Conservation (phyloP, 164 flowering plant species). For the Tinospora cordifolia region DNA sequence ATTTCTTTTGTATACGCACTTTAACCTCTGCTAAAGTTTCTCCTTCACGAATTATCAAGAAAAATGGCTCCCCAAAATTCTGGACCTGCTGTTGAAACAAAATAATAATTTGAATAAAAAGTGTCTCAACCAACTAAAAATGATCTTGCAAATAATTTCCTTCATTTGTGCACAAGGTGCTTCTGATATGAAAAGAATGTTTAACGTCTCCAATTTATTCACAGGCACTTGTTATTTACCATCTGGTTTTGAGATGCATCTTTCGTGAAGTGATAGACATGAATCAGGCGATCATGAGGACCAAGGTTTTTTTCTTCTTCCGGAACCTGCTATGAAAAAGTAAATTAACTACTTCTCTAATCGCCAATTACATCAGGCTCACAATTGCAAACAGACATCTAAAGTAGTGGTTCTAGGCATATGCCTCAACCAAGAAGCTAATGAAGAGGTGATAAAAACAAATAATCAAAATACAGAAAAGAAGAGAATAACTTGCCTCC, state of each 20-base stretch:
- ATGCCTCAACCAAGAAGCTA: background rate
- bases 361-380: background rate
- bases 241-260: slow-evolving; percentile 78
- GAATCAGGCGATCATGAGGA: slow-evolving; percentile 84
- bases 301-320: slow-evolving; percentile 96
- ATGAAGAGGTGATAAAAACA: background rate
- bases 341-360: background rate
- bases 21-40: slow-evolving; percentile 88
- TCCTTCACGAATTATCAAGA: slow-evolving; percentile 85
- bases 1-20: slow-evolving; percentile 74
- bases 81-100: slow-evolving; percentile 66
- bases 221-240: slow-evolving; percentile 28
- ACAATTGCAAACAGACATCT: background rate
- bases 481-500: slow-evolving; percentile 41
- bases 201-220: background rate
- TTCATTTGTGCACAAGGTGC: background rate
- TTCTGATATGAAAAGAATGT: background rate
- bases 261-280: slow-evolving; percentile 90
- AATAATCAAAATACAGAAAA: background rate
- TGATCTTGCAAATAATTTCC: background rate
- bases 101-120: background rate
- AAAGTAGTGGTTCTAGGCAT: background rate
- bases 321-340: slow-evolving; percentile 55
- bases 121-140: background rate
- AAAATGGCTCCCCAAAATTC: slow-evolving; percentile 97